A percentile compares a stretch with the other conserved stretches of the same genome.
Evolutionary conservation across 495 filamentous ascomycete species (phyloP).

Genomic region (Parathielavia appendiculata): DNA sequence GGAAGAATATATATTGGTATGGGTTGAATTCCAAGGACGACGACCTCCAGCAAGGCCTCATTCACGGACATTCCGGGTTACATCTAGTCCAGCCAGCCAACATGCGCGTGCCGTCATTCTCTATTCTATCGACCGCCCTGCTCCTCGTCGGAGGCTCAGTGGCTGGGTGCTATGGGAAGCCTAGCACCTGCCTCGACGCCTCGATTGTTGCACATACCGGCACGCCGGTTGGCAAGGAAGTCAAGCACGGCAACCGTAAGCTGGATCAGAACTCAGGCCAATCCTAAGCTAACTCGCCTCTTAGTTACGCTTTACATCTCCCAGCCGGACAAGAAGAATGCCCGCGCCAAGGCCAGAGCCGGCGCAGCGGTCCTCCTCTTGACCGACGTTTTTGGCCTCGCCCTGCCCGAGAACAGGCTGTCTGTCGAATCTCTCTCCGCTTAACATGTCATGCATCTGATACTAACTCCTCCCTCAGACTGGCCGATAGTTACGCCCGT

Average conservation of each 20-base stretch:
- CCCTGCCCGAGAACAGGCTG: slow-evolving; percentile 60
- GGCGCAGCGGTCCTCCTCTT: slow-evolving; percentile 49
- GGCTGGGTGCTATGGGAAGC: background rate
- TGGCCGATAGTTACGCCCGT: slow-evolving; percentile 70
- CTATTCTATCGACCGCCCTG: slow-evolving; percentile 3
- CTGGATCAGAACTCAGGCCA: background rate
- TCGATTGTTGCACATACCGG: slow-evolving; percentile 34
- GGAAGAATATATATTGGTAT: background rate
- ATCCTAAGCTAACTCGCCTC: background rate
- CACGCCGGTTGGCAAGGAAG: slow-evolving; percentile 29
- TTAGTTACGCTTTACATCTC: slow-evolving; percentile 40
- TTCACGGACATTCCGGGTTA: background rate
- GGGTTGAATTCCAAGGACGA: background rate
- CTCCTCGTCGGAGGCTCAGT: slow-evolving; percentile 14
- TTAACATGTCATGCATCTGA: too few relatives aligned
- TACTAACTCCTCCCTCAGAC: slow-evolving; percentile 27
- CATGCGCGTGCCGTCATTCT: slow-evolving; percentile 13
- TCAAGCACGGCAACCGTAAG: slow-evolving; percentile 30
- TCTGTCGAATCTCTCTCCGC: slow-evolving; percentile 22
- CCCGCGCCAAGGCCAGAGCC: slow-evolving; percentile 35
- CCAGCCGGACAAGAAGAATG: slow-evolving; percentile 26
- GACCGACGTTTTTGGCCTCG: slow-evolving; percentile 58
- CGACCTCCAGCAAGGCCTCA: background rate
- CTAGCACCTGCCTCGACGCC: slow-evolving; percentile 2
- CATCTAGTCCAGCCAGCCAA: background rate